Conservation (phyloP, 192 early-diverging fungal species). For the Dissophora ornata region DNA sequence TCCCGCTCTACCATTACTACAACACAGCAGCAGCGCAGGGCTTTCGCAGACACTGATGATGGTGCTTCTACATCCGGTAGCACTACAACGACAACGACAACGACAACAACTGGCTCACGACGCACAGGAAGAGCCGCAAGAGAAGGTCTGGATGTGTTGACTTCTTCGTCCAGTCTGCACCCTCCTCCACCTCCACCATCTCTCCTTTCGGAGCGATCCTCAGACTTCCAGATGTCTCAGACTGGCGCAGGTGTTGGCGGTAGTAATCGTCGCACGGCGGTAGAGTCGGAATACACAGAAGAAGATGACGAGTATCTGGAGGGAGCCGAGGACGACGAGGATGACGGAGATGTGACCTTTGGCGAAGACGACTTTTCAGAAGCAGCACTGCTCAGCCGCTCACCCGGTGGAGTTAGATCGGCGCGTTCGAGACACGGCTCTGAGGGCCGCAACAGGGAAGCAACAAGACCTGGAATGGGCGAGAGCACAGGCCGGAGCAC, state of each 20-base stretch:
- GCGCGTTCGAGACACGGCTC: conserved; percentile 18
- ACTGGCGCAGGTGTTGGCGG: conserved; percentile 1
- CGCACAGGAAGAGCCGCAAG: conserved; percentile 12
- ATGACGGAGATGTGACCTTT: conserved; percentile 44
- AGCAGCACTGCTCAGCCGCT: conserved; percentile 25
- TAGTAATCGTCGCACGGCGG: conserved; percentile 24
- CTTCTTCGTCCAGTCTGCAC: conserved; percentile 15
- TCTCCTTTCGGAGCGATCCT: conserved; percentile 37
- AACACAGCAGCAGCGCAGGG: background rate
- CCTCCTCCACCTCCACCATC: conserved; percentile 46
- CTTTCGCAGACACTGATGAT: conserved; percentile 19
- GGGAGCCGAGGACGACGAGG: conserved; percentile 31
- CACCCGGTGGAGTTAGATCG: conserved; percentile 7
- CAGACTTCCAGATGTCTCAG: conserved; percentile 40
- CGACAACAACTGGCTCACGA: conserved; percentile 19
- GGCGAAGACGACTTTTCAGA: conserved; percentile 49
- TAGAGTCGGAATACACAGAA: conserved; percentile 52
- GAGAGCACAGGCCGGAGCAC: conserved; percentile 22
- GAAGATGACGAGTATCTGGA: conserved; percentile 43
- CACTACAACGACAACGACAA: conserved; percentile 20
- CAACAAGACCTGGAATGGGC: background rate
- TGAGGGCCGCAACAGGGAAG: conserved; percentile 1
- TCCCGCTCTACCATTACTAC: conserved; percentile 6
- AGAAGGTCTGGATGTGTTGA: conserved; percentile 30
- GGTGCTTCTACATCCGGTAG: conserved; percentile 21